Percentiles rank a stretch among this genome's conserved stretches.
Evolutionary conservation across 768 basidiomycete genomes (phyloP).

Genomic region (Pholiota conissans): DNA sequence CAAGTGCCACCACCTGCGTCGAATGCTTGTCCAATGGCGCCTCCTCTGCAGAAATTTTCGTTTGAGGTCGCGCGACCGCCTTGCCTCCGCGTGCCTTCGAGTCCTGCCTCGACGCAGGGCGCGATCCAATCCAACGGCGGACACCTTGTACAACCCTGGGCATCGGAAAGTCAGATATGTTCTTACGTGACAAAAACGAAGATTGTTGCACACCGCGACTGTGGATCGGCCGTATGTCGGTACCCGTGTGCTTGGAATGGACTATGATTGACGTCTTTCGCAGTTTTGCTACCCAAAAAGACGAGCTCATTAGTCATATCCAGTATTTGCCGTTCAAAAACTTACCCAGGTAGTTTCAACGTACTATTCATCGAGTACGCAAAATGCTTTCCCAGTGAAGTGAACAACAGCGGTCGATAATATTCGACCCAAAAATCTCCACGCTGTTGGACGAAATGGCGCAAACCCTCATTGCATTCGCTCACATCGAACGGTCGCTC

Average conservation of each 20-base stretch:
- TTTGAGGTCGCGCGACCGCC: slow-evolving; percentile 32
- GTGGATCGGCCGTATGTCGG: slow-evolving; percentile 27
- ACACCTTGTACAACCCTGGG: slow-evolving; percentile 76
- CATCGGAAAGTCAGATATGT: background rate
- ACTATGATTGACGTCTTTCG: slow-evolving; percentile 66
- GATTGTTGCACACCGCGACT: slow-evolving; percentile 29
- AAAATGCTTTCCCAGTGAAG: slow-evolving; percentile 84
- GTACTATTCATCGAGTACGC: slow-evolving; percentile 93
- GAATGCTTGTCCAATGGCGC: slow-evolving; percentile 43
- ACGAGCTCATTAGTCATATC: background rate
- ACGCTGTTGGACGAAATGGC: slow-evolving; percentile 55
- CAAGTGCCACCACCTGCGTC: slow-evolving; percentile 57
- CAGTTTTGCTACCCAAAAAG: slow-evolving; percentile 55
- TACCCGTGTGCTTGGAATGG: slow-evolving; percentile 71
- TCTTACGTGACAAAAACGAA: background rate
- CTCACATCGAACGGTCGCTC: slow-evolving; percentile 64
- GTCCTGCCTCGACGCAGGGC: slow-evolving; percentile 37
- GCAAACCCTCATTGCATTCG: slow-evolving; percentile 63
- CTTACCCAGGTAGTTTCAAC: slow-evolving; percentile 78
- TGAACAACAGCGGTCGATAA: slow-evolving; percentile 83
- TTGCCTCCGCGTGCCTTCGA: slow-evolving; percentile 40
- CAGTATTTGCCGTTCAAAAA: background rate
- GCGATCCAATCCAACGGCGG: slow-evolving; percentile 72
- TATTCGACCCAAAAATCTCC: slow-evolving; percentile 90
- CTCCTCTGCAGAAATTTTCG: slow-evolving; percentile 29